Conservation (phyloP, 768 basidiomycete genomes). For the Boletus coccyginus region DNA sequence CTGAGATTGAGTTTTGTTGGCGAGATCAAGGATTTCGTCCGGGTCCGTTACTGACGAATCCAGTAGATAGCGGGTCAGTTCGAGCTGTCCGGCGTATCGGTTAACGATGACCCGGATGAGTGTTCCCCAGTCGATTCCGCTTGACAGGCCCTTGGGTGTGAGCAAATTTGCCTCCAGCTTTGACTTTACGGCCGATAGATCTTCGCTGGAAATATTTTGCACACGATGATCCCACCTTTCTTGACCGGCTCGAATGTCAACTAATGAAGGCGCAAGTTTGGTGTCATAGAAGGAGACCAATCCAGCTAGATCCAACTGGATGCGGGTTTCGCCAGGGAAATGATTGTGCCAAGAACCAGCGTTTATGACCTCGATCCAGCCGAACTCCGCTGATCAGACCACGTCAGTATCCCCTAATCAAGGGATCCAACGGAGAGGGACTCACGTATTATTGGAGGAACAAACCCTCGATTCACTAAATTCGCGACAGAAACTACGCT, state of each 20-base stretch:
- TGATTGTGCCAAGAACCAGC: constrained; percentile 33
- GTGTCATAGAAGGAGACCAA: constrained; percentile 39
- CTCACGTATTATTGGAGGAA: neutral
- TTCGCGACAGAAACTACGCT: constrained; percentile 20
- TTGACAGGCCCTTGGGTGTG: constrained; percentile 16
- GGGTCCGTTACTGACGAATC: constrained; percentile 5
- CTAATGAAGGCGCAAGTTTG: constrained; percentile 29
- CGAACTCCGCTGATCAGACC: neutral
- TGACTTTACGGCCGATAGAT: constrained; percentile 12
- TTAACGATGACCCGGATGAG: constrained; percentile 30
- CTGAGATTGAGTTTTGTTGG: constrained; percentile 18
- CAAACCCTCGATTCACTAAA: neutral
- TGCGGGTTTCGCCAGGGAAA: constrained; percentile 36
- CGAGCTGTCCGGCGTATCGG: constrained; percentile 32
- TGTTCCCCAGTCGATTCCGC: constrained; percentile 35
- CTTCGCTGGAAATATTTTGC: constrained; percentile 21
- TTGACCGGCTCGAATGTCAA: constrained; percentile 20
- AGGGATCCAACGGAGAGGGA: neutral
- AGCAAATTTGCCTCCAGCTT: constrained; percentile 4
- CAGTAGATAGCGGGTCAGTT: constrained; percentile 23
- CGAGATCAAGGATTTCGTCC: constrained; percentile 3
- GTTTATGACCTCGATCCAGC: constrained; percentile 3
- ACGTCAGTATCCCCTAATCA: neutral
- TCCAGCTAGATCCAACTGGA: constrained; percentile 32
- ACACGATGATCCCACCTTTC: constrained; percentile 34